Evolutionary conservation across 257 asterid species (phyloP), one percentile per base, ranked within the genome.

Genomic region (Coffea eugenioides): DNA sequence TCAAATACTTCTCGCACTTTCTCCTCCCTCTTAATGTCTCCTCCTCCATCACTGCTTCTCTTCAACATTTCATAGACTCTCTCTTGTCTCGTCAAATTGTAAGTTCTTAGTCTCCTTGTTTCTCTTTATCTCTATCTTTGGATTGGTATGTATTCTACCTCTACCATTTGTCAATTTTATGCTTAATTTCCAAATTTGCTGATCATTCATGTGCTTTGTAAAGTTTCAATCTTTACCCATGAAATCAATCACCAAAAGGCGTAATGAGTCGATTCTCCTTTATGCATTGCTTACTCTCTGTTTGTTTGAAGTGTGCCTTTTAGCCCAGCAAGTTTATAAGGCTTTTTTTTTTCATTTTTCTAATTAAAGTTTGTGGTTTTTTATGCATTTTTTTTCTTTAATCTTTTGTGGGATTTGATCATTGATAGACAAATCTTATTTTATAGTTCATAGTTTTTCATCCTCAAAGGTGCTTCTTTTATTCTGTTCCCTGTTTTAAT

Each of bases 241-340:
- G 31, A 51, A 15, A 15, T 46, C 48, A 73, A 48, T 49, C 21
- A 54, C 2, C 39, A 31, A 8, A 73, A 43, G 54, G 46, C 1
- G 48, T 59, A 61, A 59, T 59, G 79, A 70, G 70, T 59, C 15
- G 70, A 57, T 75, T 64, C 31, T 76, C 16, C 25, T 65, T 59
- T 70, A 1, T 59, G 25, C 46, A 20, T 57, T 75, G 59, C 59
- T 75, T 21, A 16, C 52, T 5, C 13, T 49, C 49, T 43, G 61
- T 54, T 62, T 34, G 8, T 25, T 36, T 36, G 66, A 23, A 46
- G 67, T 67, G 9, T 77, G 6, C 51, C 23, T 77, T 11, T 16
- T 31, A 48, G 46, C 16, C 43, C 34, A 36, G 45, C 23, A 57
- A 3, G 4, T 69, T 39, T 41, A 15, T 9, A 2, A 41, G 45